These are phyloP conservation scores for Mycena epipterygia DNA, from an alignment of 768 basidiomycete species.

Conservation along the genomic window DNA sequence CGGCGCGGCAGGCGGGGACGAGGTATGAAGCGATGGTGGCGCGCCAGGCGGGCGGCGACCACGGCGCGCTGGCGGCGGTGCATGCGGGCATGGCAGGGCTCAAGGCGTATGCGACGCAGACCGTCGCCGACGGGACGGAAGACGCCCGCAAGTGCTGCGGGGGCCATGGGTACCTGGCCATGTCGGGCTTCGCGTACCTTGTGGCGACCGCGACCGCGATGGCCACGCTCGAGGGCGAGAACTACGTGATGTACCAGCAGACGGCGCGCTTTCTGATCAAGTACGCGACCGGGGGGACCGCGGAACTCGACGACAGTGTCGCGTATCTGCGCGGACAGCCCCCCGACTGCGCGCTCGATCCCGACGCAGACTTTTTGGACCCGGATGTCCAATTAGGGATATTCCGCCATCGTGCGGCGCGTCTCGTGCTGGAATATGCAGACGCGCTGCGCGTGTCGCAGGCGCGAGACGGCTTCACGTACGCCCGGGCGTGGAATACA, in stretches of 20 bases:
- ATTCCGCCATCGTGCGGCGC: constrained; percentile 42
- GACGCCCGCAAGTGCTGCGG: constrained; percentile 45
- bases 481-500: constrained; percentile 42
- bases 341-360: background rate
- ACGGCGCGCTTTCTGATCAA: constrained; percentile 44
- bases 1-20: constrained; percentile 25
- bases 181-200: constrained; percentile 41
- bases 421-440: constrained; percentile 36
- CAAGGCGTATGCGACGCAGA: constrained; percentile 42
- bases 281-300: constrained; percentile 13
- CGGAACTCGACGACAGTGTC: constrained; percentile 8
- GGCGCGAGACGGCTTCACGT: constrained; percentile 14
- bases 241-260: constrained; percentile 47
- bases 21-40: constrained; percentile 34
- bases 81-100: constrained; percentile 39
- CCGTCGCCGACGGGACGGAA: constrained; percentile 40
- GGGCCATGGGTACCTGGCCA: constrained; percentile 40
- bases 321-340: constrained; percentile 19
- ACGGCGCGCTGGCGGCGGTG: constrained; percentile 24
- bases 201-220: constrained; percentile 36
- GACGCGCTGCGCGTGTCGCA: constrained; percentile 27
- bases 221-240: constrained; percentile 43
- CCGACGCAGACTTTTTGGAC: constrained; percentile 32
- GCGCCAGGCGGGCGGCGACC: too few relatives aligned
- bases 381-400: constrained; percentile 32